These are phyloP conservation scores for Combretum micranthum DNA, from an alignment of 345 rosid genomes.

Conservation along the genomic window DNA sequence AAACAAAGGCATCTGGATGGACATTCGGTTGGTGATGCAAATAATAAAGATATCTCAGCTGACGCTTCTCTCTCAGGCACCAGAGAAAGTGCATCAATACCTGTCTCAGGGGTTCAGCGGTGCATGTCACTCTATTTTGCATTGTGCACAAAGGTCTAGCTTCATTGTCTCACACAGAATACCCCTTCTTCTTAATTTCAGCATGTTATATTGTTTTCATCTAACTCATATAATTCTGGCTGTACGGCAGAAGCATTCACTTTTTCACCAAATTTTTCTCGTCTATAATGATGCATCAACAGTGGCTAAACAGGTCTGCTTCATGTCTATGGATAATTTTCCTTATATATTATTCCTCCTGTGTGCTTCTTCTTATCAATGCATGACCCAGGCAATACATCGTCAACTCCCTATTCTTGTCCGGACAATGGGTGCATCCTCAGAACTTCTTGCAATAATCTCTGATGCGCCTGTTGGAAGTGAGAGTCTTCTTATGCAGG, in stretches of 20 bases:
- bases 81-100: conserved; percentile 28
- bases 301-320: conserved; percentile 73
- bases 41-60: conserved; percentile 32
- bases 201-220: conserved; percentile 5
- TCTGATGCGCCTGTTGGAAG: conserved; percentile 94
- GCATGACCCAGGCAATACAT: conserved; percentile 68
- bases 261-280: conserved; percentile 71
- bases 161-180: conserved; percentile 3
- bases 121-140: conserved; percentile 94
- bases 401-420: conserved; percentile 86
- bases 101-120: conserved; percentile 65
- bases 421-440: conserved; percentile 95
- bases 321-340: conserved; percentile 4
- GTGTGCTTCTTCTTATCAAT: conserved; percentile 8
- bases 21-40: conserved; percentile 24
- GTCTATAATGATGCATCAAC: conserved; percentile 53
- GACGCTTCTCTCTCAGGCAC: conserved; percentile 36
- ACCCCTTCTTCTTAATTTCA: not conserved
- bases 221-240: not conserved
- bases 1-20: conserved; percentile 41
- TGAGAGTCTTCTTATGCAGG: conserved; percentile 82
- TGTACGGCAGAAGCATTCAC: conserved; percentile 82
- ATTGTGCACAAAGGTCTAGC: conserved; percentile 85
- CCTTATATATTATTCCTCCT: not conserved
- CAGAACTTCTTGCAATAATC: conserved; percentile 82